Evolutionary conservation across 2,329 filamentous ascomycete species (phyloP), one percentile per base, ranked within the genome.

Genomic region (Talaromyces sp.): DNA sequence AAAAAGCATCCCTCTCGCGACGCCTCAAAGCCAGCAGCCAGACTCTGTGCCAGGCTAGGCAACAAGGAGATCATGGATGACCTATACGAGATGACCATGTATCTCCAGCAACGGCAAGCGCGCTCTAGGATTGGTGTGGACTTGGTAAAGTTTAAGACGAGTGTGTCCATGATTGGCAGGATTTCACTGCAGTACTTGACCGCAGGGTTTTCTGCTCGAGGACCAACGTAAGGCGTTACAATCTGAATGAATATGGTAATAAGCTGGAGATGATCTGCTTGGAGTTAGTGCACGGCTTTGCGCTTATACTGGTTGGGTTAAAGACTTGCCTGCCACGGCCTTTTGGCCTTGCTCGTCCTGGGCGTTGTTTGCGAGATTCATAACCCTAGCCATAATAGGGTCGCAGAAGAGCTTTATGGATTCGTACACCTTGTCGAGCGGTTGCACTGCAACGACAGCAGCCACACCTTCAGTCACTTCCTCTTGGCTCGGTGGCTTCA

Each of bases 131-230:
- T 96, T 3, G 95, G 94, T 14, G 88, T 84, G 68, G 93, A 97
- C 68, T 85, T 82, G 64, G 93, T 85, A 73, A 98, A 99, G 72
- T 89, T 94, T 70, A 96, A 90, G 60, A 96, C 84, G 63, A 99
- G 90, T 7, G 90, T 91, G 8, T 91, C 87, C 63, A 98, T 82
- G 44, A 97, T 87, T 0, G 92, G 91, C 74, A 98, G 92, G 23
- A 97, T 89, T 73, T 98, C 93, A 69, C 94, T 87, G 84, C 95
- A 98, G 79, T 99, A 99, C 76, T 92, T 93, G 62, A 99, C 93
- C 0, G 91, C 92, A 5, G 94, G 94, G 72, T 98, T 93, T 63
- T 91, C 88, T 66, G 92, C 83, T 57, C 84, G 84, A 8, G 85
- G 84, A 28, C 86, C 85, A 50, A 94, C 85, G 59, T 90, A 89